Conservation (phyloP, 345 rosid genomes). For the Erodium maritimum region DNA sequence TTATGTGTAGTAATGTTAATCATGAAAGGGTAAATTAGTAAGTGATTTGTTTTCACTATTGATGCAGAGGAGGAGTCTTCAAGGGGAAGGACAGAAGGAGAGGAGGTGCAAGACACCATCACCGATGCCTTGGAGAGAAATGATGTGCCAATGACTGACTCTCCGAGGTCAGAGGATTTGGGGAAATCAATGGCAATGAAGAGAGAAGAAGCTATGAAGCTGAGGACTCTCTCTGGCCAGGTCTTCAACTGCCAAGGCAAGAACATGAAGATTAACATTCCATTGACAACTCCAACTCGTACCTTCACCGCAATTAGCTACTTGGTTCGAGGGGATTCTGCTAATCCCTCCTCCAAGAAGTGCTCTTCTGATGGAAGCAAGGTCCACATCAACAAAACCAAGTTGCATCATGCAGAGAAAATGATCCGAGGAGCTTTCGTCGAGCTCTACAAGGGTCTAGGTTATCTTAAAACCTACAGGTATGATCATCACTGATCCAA, state of each 20-base stretch:
- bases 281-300: constrained; percentile 70
- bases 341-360: constrained; percentile 59
- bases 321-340: constrained; percentile 59
- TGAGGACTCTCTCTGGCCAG: constrained; percentile 37
- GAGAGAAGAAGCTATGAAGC: constrained; percentile 26
- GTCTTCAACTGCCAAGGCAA: constrained; percentile 65
- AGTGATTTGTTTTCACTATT: too few species aligned
- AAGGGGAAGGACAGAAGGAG: too few species aligned
- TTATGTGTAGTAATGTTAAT: too few species aligned
- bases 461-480: constrained; percentile 87
- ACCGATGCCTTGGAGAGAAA: too few species aligned
- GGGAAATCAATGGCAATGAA: too few species aligned
- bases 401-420: constrained; percentile 77
- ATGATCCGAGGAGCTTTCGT: constrained; percentile 73
- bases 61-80: constrained; percentile 58
- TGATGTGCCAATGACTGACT: too few species aligned
- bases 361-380: constrained; percentile 40
- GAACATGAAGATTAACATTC: constrained; percentile 73
- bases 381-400: constrained; percentile 68
- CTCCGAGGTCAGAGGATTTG: too few species aligned
- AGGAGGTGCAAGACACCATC: too few species aligned
- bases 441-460: constrained; percentile 83
- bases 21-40: too few species aligned
- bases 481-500: neutral
- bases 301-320: constrained; percentile 76